Conservation (phyloP, 805 yeast genomes). For the Wickerhamiella bombiphila region DNA sequence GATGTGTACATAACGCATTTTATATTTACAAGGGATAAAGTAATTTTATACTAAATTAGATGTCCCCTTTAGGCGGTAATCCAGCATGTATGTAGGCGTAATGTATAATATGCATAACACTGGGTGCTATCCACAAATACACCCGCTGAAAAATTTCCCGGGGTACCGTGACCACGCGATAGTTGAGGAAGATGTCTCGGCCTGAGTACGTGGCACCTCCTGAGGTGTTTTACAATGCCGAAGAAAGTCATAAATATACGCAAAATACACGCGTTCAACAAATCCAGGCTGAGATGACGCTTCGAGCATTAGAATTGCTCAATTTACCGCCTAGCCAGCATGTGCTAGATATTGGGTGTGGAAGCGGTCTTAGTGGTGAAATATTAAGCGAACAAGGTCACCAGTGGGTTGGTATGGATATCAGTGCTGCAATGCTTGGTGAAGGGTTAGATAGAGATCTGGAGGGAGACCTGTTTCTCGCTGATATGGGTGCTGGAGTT, state of each 20-base stretch:
- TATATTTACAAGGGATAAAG: no score
- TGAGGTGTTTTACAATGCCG: conserved; percentile 82
- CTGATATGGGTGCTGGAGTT: conserved; percentile 86
- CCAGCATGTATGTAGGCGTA: no score
- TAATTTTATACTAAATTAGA: no score
- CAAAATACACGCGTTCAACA: conserved; percentile 93
- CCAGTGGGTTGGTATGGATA: conserved; percentile 92
- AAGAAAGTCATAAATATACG: conserved; percentile 82
- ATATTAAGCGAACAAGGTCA: conserved; percentile 88
- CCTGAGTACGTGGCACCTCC: conserved; percentile 97
- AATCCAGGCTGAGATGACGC: conserved; percentile 95
- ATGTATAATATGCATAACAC: no score
- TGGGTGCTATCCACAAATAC: no score
- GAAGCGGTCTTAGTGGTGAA: conserved; percentile 92
- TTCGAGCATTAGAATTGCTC: conserved; percentile 77
- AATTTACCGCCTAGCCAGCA: conserved; percentile 56
- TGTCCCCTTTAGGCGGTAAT: no score
- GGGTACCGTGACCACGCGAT: no score
- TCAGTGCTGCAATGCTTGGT: conserved; percentile 89
- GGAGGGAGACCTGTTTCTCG: conserved; percentile 82
- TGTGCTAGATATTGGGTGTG: conserved; percentile 88
- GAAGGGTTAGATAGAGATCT: conserved; percentile 84
- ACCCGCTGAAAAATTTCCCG: no score
- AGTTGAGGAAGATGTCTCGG: conserved; percentile 62
- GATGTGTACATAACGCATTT: no score